Evolutionary conservation across 331 rosid genomes (phyloP), one percentile per base, ranked within the genome.

Genomic region (Quercus lobata): DNA sequence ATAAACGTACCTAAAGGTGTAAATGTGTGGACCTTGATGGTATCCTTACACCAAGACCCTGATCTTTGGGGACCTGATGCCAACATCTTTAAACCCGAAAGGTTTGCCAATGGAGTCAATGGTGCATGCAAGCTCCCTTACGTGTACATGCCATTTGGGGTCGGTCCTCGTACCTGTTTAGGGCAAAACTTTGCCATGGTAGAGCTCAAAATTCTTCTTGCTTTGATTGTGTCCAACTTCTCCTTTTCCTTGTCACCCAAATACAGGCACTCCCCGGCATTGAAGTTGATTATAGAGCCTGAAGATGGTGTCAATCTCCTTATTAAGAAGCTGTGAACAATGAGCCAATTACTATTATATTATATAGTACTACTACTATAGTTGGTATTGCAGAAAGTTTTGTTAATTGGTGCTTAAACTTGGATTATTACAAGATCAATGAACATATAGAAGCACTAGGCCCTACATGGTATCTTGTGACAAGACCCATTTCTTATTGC

Each of bases 51-150:
- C 17, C 60, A 73, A 32, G 83, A 72, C 66, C 56, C 57, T 4
- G 24, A 62, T 10, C 32, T 79, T 10, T 78, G 82, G 82, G 82
- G 77, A n/a, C 60, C 61, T 0, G 77, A 78, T n/a, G 72, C 72
- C 52, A 15, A 69, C 1, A 18, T 6, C 34, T 79, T 79, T 6
- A 79, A 79, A 18, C 82, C 82, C 30, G 27, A 79, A 52, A 71
- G 77, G 65, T 79, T 79, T 34, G 37, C 82, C 35, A 79, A 79
- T 61, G 77, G 73, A 14, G 77, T 49, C 21, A 60, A 12, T 30
- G 52, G 76, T 1, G 34, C 82, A 18, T 79, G 82, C 76, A 56
- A 32, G 32, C 25, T 24, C 2, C 81, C 81, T 25, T 69, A 78
- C 17, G 69, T 70, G 7, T 78, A 54, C 69, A 14, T 79, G 62